Percentiles rank a stretch among this genome's conserved stretches.
Conservation (phyloP, 2,329 filamentous ascomycete species). For the Pseudogymnoascus sp. region DNA sequence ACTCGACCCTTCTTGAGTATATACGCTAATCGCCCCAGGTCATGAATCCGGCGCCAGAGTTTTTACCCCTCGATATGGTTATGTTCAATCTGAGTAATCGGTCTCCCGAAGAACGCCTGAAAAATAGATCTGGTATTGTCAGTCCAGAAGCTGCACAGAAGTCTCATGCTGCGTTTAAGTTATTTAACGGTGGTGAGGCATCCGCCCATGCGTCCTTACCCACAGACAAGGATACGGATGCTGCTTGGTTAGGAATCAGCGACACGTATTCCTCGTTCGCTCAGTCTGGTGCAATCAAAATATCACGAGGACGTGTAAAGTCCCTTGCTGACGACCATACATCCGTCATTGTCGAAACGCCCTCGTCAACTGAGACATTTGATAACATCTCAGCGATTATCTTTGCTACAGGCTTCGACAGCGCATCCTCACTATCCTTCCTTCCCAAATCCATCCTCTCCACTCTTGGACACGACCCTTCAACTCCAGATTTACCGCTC, state of each 20-base stretch:
- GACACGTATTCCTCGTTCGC: conserved; percentile 70
- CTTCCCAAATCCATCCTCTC: conserved; percentile 50
- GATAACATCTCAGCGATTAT: conserved; percentile 58
- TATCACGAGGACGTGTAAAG: conserved; percentile 26
- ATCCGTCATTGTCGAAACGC: conserved; percentile 12
- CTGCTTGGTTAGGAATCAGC: conserved; percentile 60
- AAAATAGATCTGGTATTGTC: conserved; percentile 59
- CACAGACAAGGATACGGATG: conserved; percentile 31
- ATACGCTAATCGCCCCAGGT: conserved; percentile 14
- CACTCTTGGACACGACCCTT: conserved; percentile 49
- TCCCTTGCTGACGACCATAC: neutral
- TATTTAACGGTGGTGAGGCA: conserved; percentile 24
- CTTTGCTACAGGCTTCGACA: conserved; percentile 68
- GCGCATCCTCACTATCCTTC: conserved; percentile 56
- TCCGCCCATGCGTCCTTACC: conserved; percentile 31
- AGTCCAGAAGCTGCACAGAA: conserved; percentile 47
- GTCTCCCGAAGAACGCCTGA: conserved; percentile 44
- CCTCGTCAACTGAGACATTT: conserved; percentile 30
- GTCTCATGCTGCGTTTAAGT: conserved; percentile 39
- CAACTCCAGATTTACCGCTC: conserved; percentile 43
- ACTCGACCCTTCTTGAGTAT: neutral
- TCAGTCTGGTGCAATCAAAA: conserved; percentile 50
- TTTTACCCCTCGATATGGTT: conserved; percentile 64
- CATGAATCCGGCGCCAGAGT: conserved; percentile 44
- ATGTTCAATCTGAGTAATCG: conserved; percentile 63